Evolutionary conservation across 208 protist genomes (phyloP), one percentile per base, ranked within the genome.

Genomic region (Zelonia costaricensis): DNA sequence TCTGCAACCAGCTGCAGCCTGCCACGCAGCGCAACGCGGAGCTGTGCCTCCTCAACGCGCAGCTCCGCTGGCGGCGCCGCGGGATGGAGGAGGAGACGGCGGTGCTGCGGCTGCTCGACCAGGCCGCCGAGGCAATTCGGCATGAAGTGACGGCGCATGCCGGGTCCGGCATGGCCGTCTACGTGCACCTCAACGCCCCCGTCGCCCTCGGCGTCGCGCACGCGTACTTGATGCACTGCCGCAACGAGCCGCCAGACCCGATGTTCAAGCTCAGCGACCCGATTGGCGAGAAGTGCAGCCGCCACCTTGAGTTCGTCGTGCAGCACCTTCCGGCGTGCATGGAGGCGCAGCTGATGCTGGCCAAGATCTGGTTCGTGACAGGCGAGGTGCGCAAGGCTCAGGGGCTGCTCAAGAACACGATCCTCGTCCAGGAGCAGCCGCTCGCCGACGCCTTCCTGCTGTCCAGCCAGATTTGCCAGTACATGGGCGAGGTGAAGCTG

Each of bases 1-100:
- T 96, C 47, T 88, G 90, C 51, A 94, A 91, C 62, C 82, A 97
- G 64, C 86, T 98, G 46, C 91, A 97, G 69, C 59, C 76, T 23
- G 46, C 80, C 15, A 75, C 78, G 16, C 78, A 89, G 59, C 82
- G 84, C 22, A 88, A 85, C 45, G 75, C 91, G 12, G 88, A 97
- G 74, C 76, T 97, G 20, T 70, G 59, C 42, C 56, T 84, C 38
- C 77, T 98, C 35, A 92, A 86, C 53, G 95, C 87, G 15, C 58
- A 93, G 38, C 51, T 97, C 39, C 58, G 70, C 38, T 95, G 91
- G 87, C 60, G 76, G 35, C 95, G 80, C 72, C 59, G 79, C 36
- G 42, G 79, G 40, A 56, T 84, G 30, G 79, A 84, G 48, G 80
- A 96, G 65, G 73, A 90, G 46, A 70, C 67, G 35, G 70, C 78